phyloP scores from a whole-genome alignment of 108 stramenopile genomes.

The Cyclostephanos tholiformis region DNA sequence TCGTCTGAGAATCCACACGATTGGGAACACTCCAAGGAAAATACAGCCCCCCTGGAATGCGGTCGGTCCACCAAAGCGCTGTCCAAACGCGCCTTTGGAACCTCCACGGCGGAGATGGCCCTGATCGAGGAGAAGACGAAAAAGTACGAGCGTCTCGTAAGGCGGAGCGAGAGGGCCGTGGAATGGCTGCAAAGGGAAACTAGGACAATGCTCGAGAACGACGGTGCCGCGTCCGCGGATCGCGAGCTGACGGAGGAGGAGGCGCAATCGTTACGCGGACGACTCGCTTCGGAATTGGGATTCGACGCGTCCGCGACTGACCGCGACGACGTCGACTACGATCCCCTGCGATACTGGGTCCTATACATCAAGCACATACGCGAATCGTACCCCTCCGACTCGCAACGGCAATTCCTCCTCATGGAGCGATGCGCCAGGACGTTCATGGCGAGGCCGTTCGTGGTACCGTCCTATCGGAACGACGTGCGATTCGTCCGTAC shows the following conservation, averaged over 20 bases:
- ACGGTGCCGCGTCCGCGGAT: neutral
- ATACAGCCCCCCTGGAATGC: conserved; percentile 80
- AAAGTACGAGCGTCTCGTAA: conserved; percentile 65
- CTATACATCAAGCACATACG: conserved; percentile 81
- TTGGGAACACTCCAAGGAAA: conserved; percentile 85
- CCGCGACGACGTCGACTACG: conserved; percentile 44
- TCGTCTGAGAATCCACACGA: conserved; percentile 19
- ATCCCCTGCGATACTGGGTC: conserved; percentile 81
- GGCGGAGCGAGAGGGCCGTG: conserved; percentile 56
- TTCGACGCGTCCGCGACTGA: conserved; percentile 27
- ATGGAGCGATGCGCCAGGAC: conserved; percentile 83
- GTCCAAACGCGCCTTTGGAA: conserved; percentile 46
- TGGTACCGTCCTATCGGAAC: conserved; percentile 56
- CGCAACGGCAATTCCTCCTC: conserved; percentile 73
- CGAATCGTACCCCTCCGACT: conserved; percentile 69
- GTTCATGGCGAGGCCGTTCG: conserved; percentile 49
- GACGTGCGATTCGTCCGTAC: conserved; percentile 78
- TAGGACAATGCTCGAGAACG: neutral
- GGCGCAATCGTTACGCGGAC: conserved; percentile 11
- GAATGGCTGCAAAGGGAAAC: conserved; percentile 37
- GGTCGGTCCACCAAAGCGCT: conserved; percentile 66
- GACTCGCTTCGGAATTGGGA: conserved; percentile 23
- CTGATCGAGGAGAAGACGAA: conserved; percentile 40
- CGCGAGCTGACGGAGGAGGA: conserved; percentile 49
- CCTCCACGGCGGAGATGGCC: conserved; percentile 17